These are phyloP conservation scores for Curvularia hawaiiensis DNA, from an alignment of 2,329 filamentous ascomycete genomes.

Conservation along the genomic window DNA sequence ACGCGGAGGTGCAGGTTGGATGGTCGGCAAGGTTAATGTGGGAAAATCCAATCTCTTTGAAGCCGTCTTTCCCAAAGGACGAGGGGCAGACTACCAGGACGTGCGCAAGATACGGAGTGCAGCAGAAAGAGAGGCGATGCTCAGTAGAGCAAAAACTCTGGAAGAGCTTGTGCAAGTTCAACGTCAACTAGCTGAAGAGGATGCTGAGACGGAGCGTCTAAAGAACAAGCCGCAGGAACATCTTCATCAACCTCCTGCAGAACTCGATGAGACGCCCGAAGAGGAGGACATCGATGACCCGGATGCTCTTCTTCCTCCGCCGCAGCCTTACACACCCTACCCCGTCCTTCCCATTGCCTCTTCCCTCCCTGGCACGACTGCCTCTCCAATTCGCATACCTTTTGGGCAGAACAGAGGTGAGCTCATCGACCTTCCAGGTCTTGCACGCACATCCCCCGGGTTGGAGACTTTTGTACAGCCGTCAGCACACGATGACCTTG, in stretches of 20 bases:
- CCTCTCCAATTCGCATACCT: slow-evolving; percentile 89
- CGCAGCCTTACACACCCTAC: slow-evolving; percentile 73
- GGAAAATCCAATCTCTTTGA: slow-evolving; percentile 94
- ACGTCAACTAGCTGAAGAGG: slow-evolving; percentile 40
- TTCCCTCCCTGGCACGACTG: slow-evolving; percentile 87
- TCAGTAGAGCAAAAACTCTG: slow-evolving; percentile 32
- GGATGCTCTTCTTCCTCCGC: slow-evolving; percentile 71
- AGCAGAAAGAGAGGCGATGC: slow-evolving; percentile 41
- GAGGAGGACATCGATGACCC: slow-evolving; percentile 40
- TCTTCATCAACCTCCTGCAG: slow-evolving; percentile 26
- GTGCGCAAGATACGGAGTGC: slow-evolving; percentile 43
- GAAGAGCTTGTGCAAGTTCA: slow-evolving; percentile 35
- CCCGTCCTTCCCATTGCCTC: slow-evolving; percentile 88
- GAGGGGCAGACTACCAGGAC: slow-evolving; percentile 45
- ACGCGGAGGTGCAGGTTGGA: slow-evolving; percentile 86
- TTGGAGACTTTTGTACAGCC: slow-evolving; percentile 74
- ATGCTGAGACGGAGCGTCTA: slow-evolving; percentile 33
- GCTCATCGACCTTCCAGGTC: slow-evolving; percentile 87
- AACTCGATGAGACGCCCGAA: slow-evolving; percentile 25
- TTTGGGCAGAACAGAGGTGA: slow-evolving; percentile 88
- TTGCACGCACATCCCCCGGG: slow-evolving; percentile 68
- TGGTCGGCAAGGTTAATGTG: slow-evolving; percentile 98
- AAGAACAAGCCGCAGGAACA: slow-evolving; percentile 26
- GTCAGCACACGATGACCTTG: slow-evolving; percentile 67
- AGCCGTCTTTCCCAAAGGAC: slow-evolving; percentile 78